Percentiles rank a stretch among this genome's conserved stretches.
Conservation (phyloP, 2,329 filamentous ascomycete species). For the Cytospora piceae region DNA sequence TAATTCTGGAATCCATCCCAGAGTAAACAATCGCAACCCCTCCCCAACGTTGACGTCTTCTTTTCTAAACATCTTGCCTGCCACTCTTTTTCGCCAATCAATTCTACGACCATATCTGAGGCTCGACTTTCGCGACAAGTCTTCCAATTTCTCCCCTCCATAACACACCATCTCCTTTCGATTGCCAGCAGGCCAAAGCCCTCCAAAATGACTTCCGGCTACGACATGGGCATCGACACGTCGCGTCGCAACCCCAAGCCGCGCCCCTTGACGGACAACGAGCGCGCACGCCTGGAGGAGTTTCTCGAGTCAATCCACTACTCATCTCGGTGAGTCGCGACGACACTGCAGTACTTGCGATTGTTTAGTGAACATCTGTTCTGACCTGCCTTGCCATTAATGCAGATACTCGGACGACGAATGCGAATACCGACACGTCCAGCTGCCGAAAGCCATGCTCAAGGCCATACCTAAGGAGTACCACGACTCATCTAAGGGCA, state of each 20-base stretch:
- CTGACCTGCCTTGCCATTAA: conserved; percentile 25
- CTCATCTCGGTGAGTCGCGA: conserved; percentile 72
- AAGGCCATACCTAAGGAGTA: conserved; percentile 96
- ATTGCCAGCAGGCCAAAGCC: conserved; percentile 1
- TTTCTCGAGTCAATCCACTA: conserved; percentile 95
- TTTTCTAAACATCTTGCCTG: not conserved
- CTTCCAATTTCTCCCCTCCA: not conserved
- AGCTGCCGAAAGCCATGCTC: conserved; percentile 97
- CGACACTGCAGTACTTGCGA: not conserved
- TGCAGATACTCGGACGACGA: conserved; percentile 87
- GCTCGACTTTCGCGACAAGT: not conserved
- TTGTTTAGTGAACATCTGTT: conserved; percentile 23
- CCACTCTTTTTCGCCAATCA: not conserved
- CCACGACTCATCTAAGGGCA: conserved; percentile 86
- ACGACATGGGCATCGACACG: conserved; percentile 71
- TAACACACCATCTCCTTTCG: conserved; percentile 1
- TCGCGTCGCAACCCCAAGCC: conserved; percentile 86
- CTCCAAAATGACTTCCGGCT: conserved; percentile 35
- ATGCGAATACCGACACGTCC: conserved; percentile 96
- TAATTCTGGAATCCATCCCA: not conserved
- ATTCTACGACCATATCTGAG: not conserved
- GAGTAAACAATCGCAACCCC: conserved; percentile 5
- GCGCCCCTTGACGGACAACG: conserved; percentile 76
- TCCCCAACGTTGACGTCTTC: not conserved
- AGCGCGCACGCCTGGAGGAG: conserved; percentile 84